A percentile compares a stretch with the other conserved stretches of the same genome.
These are phyloP conservation scores for Breynia disticha DNA, from an alignment of 441 rosid species.

Conservation along the genomic window DNA sequence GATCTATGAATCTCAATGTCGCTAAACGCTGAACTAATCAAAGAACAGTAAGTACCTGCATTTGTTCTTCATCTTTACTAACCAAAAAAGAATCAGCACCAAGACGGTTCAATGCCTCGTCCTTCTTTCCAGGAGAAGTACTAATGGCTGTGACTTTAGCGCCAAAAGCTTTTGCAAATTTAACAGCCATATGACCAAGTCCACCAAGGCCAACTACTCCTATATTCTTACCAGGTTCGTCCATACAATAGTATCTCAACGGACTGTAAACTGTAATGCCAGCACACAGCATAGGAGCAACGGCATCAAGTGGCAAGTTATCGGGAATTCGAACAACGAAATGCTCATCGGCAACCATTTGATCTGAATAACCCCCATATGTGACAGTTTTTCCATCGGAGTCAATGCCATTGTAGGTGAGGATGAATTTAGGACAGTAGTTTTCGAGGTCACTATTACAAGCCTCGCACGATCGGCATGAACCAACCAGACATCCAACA, in stretches of 20 bases:
- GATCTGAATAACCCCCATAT: conserved; percentile 25
- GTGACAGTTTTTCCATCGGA: conserved; percentile 17
- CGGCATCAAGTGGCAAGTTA: conserved; percentile 17
- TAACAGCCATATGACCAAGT: conserved; percentile 30
- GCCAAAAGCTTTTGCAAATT: conserved; percentile 34
- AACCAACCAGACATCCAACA: conserved; percentile 18
- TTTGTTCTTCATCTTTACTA: conserved; percentile 13
- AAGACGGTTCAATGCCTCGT: conserved; percentile 21
- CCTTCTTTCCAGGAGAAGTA: conserved; percentile 19
- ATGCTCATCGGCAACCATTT: conserved; percentile 22
- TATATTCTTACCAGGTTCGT: conserved; percentile 21
- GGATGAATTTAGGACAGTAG: conserved; percentile 17
- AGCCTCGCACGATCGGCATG: conserved; percentile 18
- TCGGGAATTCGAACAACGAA: conserved; percentile 22
- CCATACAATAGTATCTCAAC: conserved; percentile 19
- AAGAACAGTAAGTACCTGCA: conserved; percentile 13
- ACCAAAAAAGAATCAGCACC: conserved; percentile 26
- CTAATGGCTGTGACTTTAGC: conserved; percentile 27
- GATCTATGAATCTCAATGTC: too few species aligned
- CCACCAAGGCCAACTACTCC: conserved; percentile 35
- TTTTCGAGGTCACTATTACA: conserved; percentile 22
- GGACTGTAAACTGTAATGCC: conserved; percentile 37
- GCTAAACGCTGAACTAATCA: background rate
- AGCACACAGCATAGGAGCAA: conserved; percentile 29
- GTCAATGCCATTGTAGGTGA: conserved; percentile 12